Percentiles rank a stretch among this genome's conserved stretches.
phyloP scores from a whole-genome alignment of 306 rosid genomes.

The Citrullus mucosospermus region DNA sequence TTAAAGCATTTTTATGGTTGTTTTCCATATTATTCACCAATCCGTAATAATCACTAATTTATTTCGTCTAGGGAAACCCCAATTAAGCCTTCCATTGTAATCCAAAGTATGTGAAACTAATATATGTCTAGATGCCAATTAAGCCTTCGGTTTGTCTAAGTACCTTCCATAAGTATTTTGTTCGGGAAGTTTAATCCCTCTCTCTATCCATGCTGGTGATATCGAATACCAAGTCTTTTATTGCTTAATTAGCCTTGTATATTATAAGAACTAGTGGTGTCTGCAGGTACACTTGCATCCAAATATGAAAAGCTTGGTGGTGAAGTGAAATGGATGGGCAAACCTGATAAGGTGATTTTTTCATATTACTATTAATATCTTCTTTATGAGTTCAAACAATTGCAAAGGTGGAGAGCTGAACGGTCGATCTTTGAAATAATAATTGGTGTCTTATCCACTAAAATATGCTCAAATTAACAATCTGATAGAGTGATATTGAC shows the following conservation, averaged over 20 bases:
- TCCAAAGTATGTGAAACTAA: not conserved
- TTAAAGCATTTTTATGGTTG: not conserved
- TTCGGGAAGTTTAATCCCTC: not conserved
- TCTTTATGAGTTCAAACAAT: too few species aligned
- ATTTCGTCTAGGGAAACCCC: not conserved
- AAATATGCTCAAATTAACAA: too few species aligned
- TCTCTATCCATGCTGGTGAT: not conserved
- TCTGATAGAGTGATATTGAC: constrained; percentile 41
- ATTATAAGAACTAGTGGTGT: not conserved
- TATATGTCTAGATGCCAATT: not conserved
- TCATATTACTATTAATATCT: too few species aligned
- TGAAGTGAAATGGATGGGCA: constrained; percentile 99
- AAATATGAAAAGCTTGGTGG: constrained; percentile 89
- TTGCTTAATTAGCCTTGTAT: not conserved
- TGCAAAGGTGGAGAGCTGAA: too few species aligned
- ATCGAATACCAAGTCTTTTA: not conserved
- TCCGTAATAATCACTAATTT: not conserved
- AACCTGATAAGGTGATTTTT: constrained; percentile 61
- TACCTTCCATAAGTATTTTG: not conserved
- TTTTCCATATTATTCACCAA: not conserved
- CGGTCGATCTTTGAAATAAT: too few species aligned
- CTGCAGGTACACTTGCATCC: constrained; percentile 69
- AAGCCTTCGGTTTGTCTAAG: not conserved
- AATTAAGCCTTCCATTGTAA: not conserved
- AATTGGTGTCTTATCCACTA: too few species aligned